Base-by-base conservation (phyloP, 2,329 filamentous ascomycete genomes). In the Arthrobotrys sinensis region DNA sequence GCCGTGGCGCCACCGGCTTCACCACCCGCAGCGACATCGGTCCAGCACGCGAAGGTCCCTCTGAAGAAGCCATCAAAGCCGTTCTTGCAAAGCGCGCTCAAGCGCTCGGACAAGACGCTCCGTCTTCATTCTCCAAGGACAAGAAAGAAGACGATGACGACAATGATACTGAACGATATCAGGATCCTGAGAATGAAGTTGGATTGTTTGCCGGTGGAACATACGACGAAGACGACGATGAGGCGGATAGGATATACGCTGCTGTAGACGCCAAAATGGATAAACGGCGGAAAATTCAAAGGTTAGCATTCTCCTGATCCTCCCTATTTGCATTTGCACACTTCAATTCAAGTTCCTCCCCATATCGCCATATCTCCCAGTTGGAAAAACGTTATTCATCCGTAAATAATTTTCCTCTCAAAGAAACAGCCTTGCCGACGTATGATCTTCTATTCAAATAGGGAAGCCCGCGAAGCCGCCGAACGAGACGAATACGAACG, bases 181-280 rank as follows among this genome's bases (percentile, higher is more conserved):
- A 97, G 83, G 96, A 99, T 83, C 96, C 96, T 0, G 96, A 99
- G 82, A 98, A 98, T 83, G 96, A 99, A 84, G 92, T 96, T 57
- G 96, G 96, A 3, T 87, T 99, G 21, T 99, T 99, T 83, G 94
- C 96, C 2, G 95, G 93, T 70, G 96, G 96, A 40, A 92, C 96
- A 82, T 99, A 97, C 86, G 96, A 98, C 84, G 92, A 96, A 84
- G 96, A 99, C 71, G 96, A 99, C 83, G 96, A 99, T 83, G 96
- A 99, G 85, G 96, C 96, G 50, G 96, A 99, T 85, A 89, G 93
- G 82, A 97, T 99, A 83, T 99, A 97, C 86, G 92, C 94, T 82
- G 92, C 93, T 83, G 93, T 99, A 80, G 96, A 99, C 83, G 96
- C 97, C 87, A 95, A 92, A 85, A 98, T 99, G 95, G 94, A 96